Evolutionary conservation across 306 rosid species (phyloP).

Genomic region (Cyclanthera cordifolia): DNA sequence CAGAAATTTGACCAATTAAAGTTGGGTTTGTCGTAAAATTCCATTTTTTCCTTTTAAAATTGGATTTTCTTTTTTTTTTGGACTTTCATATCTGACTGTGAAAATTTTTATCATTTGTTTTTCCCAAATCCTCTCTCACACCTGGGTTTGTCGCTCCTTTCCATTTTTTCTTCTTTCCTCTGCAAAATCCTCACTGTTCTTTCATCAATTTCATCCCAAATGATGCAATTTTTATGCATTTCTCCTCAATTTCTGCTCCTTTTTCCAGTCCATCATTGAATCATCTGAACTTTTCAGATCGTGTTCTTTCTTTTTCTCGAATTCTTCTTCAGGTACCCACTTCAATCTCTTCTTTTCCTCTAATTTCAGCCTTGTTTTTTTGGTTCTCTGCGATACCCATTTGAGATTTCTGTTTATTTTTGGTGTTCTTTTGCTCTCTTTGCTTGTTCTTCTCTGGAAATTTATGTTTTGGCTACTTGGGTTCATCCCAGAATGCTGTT

Average conservation of each 20-base stretch:
- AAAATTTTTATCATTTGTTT: not conserved
- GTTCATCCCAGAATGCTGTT: not conserved
- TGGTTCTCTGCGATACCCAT: not conserved
- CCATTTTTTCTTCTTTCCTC: not conserved
- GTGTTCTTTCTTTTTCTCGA: not conserved
- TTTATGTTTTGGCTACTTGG: not conserved
- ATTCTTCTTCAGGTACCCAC: conserved; percentile 10
- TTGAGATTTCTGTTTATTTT: not conserved
- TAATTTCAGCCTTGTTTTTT: not conserved
- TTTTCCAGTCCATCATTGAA: not conserved
- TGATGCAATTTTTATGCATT: not conserved
- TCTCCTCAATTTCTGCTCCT: not conserved
- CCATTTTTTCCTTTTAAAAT: not conserved
- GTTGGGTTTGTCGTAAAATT: too few relatives aligned
- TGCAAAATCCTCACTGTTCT: not conserved
- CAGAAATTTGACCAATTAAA: conserved; percentile 12
- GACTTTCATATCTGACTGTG: not conserved
- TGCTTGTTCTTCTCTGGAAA: not conserved
- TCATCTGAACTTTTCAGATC: conserved; percentile 1
- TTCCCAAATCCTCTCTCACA: not conserved
- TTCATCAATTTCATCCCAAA: not conserved
- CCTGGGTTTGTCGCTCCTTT: too few relatives aligned
- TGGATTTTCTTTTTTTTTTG: not conserved
- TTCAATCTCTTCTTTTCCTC: not conserved
- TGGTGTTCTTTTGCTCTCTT: not conserved